Evolutionary conservation across 1,284 basidiomycete species (phyloP).

Genomic region (Ustilago vetiveriae): DNA sequence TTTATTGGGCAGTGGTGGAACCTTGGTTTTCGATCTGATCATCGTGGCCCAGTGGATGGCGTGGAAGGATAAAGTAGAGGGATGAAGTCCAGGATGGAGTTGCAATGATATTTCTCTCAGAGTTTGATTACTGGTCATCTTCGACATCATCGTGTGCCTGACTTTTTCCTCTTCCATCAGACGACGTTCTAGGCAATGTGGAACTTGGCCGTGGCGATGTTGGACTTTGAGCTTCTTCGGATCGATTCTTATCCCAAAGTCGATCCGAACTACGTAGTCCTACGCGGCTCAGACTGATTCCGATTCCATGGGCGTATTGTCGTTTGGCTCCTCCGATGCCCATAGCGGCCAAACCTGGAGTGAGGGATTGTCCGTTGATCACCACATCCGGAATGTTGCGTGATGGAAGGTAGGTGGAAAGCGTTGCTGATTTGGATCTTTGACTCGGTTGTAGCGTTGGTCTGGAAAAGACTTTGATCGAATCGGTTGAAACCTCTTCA

Average conservation of each 20-base stretch:
- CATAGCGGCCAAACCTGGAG: slow-evolving; percentile 18
- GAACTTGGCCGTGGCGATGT: too few relatives aligned
- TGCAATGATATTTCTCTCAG: too few relatives aligned
- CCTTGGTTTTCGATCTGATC: slow-evolving; percentile 63
- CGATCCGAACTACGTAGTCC: slow-evolving; percentile 41
- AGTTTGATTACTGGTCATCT: too few relatives aligned
- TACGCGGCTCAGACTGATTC: slow-evolving; percentile 41
- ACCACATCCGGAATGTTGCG: slow-evolving; percentile 36
- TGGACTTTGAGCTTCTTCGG: too few relatives aligned
- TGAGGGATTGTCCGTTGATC: slow-evolving; percentile 32
- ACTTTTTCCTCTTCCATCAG: too few relatives aligned
- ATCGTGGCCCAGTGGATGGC: slow-evolving; percentile 59
- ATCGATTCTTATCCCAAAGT: slow-evolving; percentile 29
- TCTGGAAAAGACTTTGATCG: not conserved
- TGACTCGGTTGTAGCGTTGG: not conserved
- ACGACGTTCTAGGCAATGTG: too few relatives aligned
- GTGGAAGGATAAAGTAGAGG: slow-evolving; percentile 40
- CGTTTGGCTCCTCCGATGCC: slow-evolving; percentile 16
- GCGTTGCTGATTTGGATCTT: slow-evolving; percentile 22
- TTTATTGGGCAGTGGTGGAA: slow-evolving; percentile 60
- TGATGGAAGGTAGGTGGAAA: slow-evolving; percentile 8
- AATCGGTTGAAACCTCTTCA: not conserved
- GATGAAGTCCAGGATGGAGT: too few relatives aligned
- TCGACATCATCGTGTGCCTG: too few relatives aligned
- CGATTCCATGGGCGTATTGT: slow-evolving; percentile 31